These are phyloP conservation scores for Aspergillus texensis DNA, from an alignment of 2,329 filamentous ascomycete species.

Conservation along the genomic window DNA sequence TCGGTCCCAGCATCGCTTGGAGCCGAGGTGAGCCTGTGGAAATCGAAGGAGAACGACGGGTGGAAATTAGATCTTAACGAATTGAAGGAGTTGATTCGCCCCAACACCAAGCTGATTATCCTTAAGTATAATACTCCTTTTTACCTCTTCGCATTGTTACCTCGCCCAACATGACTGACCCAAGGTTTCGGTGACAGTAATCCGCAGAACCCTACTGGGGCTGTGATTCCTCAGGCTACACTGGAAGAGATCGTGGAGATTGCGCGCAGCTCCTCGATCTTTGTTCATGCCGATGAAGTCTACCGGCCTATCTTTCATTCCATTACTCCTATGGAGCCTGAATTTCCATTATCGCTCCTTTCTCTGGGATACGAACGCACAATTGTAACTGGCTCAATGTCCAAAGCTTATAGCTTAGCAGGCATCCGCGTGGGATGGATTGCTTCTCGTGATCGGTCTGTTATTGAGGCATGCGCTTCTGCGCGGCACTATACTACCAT, in stretches of 20 bases:
- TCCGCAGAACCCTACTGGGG: conserved; percentile 80
- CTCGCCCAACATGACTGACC: conserved; percentile 47
- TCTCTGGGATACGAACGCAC: conserved; percentile 71
- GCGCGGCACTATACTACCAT: conserved; percentile 85
- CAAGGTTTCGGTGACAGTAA: conserved; percentile 70
- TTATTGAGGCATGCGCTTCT: conserved; percentile 66
- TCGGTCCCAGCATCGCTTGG: conserved; percentile 73
- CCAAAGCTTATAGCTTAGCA: conserved; percentile 81
- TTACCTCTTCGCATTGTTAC: conserved; percentile 56
- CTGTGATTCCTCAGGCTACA: conserved; percentile 62
- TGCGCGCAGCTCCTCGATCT: conserved; percentile 63
- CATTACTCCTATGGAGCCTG: conserved; percentile 55
- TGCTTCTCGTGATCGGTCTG: conserved; percentile 63
- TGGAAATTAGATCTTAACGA: conserved; percentile 70
- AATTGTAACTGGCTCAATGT: conserved; percentile 78
- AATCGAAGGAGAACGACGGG: conserved; percentile 63
- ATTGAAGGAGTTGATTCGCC: conserved; percentile 62
- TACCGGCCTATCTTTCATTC: conserved; percentile 82
- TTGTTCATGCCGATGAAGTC: conserved; percentile 75
- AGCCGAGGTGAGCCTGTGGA: conserved; percentile 77
- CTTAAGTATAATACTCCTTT: conserved; percentile 51
- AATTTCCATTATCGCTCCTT: conserved; percentile 68
- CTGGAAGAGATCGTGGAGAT: conserved; percentile 65
- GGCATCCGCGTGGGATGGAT: conserved; percentile 85
- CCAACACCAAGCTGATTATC: conserved; percentile 60